Conservation (phyloP, 2,329 filamentous ascomycete genomes). For the Aspergillus fijiensis region DNA sequence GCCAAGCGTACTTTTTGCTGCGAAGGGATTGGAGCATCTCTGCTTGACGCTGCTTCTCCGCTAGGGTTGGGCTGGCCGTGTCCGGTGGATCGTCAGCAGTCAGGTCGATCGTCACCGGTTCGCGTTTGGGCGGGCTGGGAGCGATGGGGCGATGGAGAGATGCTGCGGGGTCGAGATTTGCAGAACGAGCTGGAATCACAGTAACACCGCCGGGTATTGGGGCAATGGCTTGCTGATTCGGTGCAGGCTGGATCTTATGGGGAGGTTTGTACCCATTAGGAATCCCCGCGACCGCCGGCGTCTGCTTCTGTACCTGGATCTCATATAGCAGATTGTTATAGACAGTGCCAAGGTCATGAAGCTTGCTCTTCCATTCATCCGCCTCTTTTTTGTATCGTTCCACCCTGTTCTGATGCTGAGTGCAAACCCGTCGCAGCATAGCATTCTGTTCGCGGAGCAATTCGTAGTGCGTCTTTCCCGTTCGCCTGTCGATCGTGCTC, state of each 20-base stretch:
- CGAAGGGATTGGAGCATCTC: constrained; percentile 27
- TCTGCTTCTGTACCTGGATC: constrained; percentile 19
- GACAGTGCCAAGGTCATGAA: constrained; percentile 21
- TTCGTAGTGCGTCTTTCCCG: constrained; percentile 29
- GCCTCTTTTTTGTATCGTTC: constrained; percentile 29
- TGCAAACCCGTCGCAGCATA: constrained; percentile 26
- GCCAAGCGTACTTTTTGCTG: constrained; percentile 35
- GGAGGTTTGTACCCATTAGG: constrained; percentile 23
- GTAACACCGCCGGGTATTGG: not conserved
- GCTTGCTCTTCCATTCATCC: constrained; percentile 26
- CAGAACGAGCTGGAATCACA: not conserved
- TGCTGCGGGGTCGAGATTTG: not conserved
- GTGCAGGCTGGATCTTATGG: not conserved
- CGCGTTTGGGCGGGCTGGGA: not conserved
- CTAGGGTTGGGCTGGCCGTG: not conserved
- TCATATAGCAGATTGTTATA: constrained; percentile 30
- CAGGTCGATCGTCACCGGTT: constrained; percentile 22
- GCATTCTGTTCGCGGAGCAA: constrained; percentile 23
- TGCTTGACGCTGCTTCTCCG: constrained; percentile 12
- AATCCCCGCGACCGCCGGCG: constrained; percentile 18
- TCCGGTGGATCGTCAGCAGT: constrained; percentile 12
- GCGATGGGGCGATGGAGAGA: not conserved
- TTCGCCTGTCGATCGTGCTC: constrained; percentile 23
- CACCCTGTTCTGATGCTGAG: constrained; percentile 24
- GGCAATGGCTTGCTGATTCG: not conserved